These are phyloP conservation scores for Astrothelium subdiscretum DNA, from an alignment of 495 filamentous ascomycete genomes.

Conservation along the genomic window DNA sequence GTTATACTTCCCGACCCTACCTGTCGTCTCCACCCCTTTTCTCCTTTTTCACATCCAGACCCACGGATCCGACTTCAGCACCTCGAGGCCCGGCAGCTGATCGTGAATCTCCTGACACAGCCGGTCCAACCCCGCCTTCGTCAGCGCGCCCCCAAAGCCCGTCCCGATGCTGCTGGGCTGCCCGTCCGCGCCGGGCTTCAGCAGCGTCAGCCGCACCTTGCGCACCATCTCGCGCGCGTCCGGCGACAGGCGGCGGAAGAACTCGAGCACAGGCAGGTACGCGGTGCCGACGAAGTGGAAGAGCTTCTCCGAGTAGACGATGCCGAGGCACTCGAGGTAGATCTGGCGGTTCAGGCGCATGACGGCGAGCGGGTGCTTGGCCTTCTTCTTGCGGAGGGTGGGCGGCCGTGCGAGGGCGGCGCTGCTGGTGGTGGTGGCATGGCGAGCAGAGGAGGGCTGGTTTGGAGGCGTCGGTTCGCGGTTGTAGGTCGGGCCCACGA, in stretches of 20 bases:
- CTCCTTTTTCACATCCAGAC: background rate
- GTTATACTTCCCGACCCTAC: background rate
- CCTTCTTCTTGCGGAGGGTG: background rate
- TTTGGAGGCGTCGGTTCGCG: constrained; percentile 15
- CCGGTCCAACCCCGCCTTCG: background rate
- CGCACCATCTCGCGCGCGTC: constrained; percentile 19
- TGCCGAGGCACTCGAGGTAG: constrained; percentile 18
- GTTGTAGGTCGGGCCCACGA: background rate
- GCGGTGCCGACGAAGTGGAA: constrained; percentile 24
- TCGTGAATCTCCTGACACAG: constrained; percentile 1
- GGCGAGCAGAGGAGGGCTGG: constrained; percentile 7
- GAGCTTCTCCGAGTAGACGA: constrained; percentile 21
- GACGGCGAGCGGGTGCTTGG: constrained; percentile 11
- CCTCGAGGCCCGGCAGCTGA: background rate
- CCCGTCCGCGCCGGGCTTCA: constrained; percentile 12
- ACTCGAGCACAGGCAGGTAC: constrained; percentile 23
- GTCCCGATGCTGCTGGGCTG: background rate
- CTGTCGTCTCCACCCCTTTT: background rate
- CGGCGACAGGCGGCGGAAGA: constrained; percentile 20
- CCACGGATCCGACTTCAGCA: background rate
- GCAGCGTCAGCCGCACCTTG: constrained; percentile 20
- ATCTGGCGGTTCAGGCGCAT: constrained; percentile 20
- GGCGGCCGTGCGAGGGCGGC: background rate
- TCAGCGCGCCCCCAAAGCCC: background rate
- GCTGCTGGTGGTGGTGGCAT: background rate